Base-by-base conservation (phyloP, 139 green algal species). In the Gonium pectorale region DNA sequence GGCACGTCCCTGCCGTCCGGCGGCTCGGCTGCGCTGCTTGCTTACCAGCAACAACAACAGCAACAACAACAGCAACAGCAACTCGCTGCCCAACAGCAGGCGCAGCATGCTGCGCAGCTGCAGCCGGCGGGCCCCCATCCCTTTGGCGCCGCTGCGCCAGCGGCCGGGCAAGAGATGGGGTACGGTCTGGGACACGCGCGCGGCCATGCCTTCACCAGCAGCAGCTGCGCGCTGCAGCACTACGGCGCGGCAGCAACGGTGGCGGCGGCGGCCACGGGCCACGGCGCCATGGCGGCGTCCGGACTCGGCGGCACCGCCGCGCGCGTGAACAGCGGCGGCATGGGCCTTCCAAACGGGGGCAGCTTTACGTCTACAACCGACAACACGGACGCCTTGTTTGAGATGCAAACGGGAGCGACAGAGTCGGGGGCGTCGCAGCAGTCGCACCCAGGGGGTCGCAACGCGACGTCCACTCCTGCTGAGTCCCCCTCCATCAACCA, bases 401-500 rank as follows among this genome's bases (percentile, higher is more conserved):
- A 83, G 41, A 73, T 83, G 77, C 44, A 73, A 43, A 83, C 44
- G 44, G 77, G 77, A 0, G 77, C 77, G 1, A 83, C 77, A 33
- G 77, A 83, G 63, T 66, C 41, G 19, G 77, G 62, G 21, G 19
- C 60, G 3, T 83, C 77, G 77, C 60, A 73, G 60, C 59, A 71
- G 41, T 72, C 59, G 41, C 75, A 62, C 27, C 75, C 59, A 15
- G 66, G 66, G 27, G 60, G 77, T 2, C 31, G 59, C 40, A 40
- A 40, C 5, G 43, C 77, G 19, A 8, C 62, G 26, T 83, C 77
- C 0, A 70, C 77, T 6, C 44, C 75, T 2, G 79, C 64, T 6
- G 79, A 77, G 27, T 85, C 79, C 26, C 79, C 79, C 13, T 85
- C 79, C 64, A 85, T 85, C 49, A 85, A 85, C 79, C 79, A 85